Evolutionary conservation across 2,329 filamentous ascomycete species (phyloP).

Genomic region (Colletotrichum shisoi): DNA sequence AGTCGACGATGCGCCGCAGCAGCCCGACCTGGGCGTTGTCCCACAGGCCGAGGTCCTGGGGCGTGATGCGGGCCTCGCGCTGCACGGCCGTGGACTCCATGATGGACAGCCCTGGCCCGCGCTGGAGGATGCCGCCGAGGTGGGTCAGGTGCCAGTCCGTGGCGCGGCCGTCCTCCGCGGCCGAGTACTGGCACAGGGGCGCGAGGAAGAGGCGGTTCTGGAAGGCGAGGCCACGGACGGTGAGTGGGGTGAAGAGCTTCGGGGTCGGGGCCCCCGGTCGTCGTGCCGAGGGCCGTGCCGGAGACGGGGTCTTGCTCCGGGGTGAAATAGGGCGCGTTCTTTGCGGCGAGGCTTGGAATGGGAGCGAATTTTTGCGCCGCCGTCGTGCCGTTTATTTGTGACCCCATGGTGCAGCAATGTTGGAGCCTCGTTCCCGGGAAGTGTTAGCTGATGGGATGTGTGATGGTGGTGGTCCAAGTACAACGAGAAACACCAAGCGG

Average conservation of each 20-base stretch:
- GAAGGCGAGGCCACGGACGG: slow-evolving; percentile 55
- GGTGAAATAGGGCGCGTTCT: slow-evolving; percentile 57
- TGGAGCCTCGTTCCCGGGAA: background rate
- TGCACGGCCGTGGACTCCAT: slow-evolving; percentile 73
- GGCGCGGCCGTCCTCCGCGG: slow-evolving; percentile 63
- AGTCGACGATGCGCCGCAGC: slow-evolving; percentile 65
- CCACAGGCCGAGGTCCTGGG: slow-evolving; percentile 72
- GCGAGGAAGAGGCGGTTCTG: slow-evolving; percentile 58
- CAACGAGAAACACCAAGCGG: background rate
- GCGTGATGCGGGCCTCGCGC: slow-evolving; percentile 73
- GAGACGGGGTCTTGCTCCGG: slow-evolving; percentile 56
- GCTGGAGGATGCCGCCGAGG: slow-evolving; percentile 73
- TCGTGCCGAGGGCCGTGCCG: slow-evolving; percentile 53
- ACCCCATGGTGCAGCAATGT: background rate
- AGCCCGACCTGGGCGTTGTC: slow-evolving; percentile 71
- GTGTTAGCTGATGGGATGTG: background rate
- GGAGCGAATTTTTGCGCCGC: background rate
- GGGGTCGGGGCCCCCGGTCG: slow-evolving; percentile 59
- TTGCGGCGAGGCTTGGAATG: slow-evolving; percentile 43
- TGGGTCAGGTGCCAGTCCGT: slow-evolving; percentile 78
- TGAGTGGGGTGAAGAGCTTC: slow-evolving; percentile 59
- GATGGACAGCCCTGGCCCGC: slow-evolving; percentile 69
- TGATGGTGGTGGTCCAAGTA: background rate
- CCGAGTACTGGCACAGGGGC: slow-evolving; percentile 59
- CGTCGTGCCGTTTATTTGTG: slow-evolving; percentile 13